Evolutionary conservation across 306 rosid genomes (phyloP).

Genomic region (Vigna mungo): DNA sequence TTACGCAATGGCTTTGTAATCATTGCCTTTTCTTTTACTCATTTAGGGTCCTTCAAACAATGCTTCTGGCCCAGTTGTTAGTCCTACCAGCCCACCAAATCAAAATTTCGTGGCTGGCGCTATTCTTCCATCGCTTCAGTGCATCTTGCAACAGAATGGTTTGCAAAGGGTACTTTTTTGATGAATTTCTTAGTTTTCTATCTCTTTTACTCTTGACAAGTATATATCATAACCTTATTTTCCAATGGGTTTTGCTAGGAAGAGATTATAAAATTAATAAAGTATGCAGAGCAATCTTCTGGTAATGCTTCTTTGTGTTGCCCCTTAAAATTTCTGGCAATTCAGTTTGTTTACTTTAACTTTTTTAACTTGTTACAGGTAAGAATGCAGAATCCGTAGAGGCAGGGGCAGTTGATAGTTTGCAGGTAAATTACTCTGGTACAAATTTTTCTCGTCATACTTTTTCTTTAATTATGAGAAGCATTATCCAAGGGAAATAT

Average conservation of each 20-base stretch:
- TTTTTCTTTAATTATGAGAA: conserved; percentile 19
- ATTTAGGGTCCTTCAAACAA: conserved; percentile 76
- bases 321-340: conserved; percentile 3
- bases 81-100: conserved; percentile 63
- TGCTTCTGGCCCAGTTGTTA: conserved; percentile 56
- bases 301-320: conserved; percentile 59
- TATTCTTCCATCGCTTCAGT: conserved; percentile 75
- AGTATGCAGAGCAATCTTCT: conserved; percentile 73
- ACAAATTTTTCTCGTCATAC: conserved; percentile 5
- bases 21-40: conserved; percentile 55
- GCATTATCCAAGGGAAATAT: not conserved
- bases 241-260: conserved; percentile 65
- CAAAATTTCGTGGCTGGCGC: conserved; percentile 53
- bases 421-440: conserved; percentile 62
- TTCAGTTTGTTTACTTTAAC: conserved; percentile 45
- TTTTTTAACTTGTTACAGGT: conserved; percentile 58
- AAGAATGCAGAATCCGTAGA: conserved; percentile 69
- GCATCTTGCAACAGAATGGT: conserved; percentile 79
- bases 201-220: conserved; percentile 10
- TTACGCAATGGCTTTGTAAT: conserved; percentile 65
- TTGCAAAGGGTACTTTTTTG: conserved; percentile 74
- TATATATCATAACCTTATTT: conserved; percentile 30
- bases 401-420: conserved; percentile 58
- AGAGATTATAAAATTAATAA: conserved; percentile 82
- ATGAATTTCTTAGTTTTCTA: conserved; percentile 6